These are phyloP conservation scores for Penicillium daleae DNA, from an alignment of 495 filamentous ascomycete genomes.

Conservation along the genomic window DNA sequence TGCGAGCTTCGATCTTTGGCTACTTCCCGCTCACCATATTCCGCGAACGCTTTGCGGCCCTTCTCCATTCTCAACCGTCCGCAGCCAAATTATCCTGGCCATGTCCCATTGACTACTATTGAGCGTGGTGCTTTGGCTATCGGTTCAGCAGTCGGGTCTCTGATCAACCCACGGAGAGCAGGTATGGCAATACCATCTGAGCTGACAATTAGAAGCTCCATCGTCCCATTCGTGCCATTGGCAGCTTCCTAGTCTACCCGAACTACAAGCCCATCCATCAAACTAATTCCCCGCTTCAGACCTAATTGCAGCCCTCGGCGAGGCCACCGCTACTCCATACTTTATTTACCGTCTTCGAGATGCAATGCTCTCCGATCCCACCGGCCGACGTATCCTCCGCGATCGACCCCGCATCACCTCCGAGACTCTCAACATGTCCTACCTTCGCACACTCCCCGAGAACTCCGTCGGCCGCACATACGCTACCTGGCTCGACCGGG, in stretches of 20 bases:
- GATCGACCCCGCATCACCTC: slow-evolving; percentile 89
- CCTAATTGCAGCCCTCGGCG: slow-evolving; percentile 90
- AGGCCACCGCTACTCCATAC: slow-evolving; percentile 91
- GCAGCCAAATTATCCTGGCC: slow-evolving; percentile 74
- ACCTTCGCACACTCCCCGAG: slow-evolving; percentile 70
- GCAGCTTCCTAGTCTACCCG: not conserved
- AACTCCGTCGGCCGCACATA: slow-evolving; percentile 87
- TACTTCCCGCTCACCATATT: slow-evolving; percentile 6
- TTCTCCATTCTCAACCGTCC: slow-evolving; percentile 85
- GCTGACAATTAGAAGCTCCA: not conserved
- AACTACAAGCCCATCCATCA: not conserved
- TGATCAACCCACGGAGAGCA: slow-evolving; percentile 78
- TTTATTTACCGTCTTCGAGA: slow-evolving; percentile 92
- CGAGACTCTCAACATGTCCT: slow-evolving; percentile 66
- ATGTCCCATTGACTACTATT: slow-evolving; percentile 81
- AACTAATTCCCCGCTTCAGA: slow-evolving; percentile 53
- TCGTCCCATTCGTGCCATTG: not conserved
- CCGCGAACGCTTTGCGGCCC: slow-evolving; percentile 30
- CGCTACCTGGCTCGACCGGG: slow-evolving; percentile 83
- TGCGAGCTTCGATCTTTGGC: slow-evolving; percentile 25
- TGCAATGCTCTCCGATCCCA: slow-evolving; percentile 83
- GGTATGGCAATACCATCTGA: slow-evolving; percentile 44
- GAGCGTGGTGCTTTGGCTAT: slow-evolving; percentile 79
- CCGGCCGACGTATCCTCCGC: slow-evolving; percentile 88
- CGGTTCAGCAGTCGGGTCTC: slow-evolving; percentile 78